These are phyloP conservation scores for Pythium dissimile DNA, from an alignment of 352 stramenopile genomes.

Conservation along the genomic window DNA sequence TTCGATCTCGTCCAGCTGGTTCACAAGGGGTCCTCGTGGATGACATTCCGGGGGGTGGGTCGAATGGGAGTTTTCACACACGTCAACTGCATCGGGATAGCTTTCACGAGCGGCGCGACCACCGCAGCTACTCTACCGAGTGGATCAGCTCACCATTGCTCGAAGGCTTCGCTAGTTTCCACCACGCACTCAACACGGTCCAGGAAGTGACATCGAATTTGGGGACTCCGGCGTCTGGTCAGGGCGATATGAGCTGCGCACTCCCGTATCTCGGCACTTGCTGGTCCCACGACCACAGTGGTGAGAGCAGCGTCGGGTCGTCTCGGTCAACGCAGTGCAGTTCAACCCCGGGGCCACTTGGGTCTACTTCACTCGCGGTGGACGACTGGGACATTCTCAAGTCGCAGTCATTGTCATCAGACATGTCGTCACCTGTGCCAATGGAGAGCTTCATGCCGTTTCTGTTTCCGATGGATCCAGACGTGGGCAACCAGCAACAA, in stretches of 20 bases:
- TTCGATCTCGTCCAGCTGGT: not conserved
- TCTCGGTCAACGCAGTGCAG: slow-evolving; percentile 9
- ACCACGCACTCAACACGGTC: slow-evolving; percentile 12
- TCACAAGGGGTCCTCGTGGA: not conserved
- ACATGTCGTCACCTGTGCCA: slow-evolving; percentile 7
- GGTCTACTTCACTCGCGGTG: slow-evolving; percentile 2
- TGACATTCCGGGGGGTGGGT: not conserved
- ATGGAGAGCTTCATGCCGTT: slow-evolving; percentile 24
- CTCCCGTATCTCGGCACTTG: slow-evolving; percentile 19
- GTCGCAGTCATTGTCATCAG: slow-evolving; percentile 10
- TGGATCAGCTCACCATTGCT: slow-evolving; percentile 24
- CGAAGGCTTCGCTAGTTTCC: slow-evolving; percentile 21
- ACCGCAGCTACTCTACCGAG: slow-evolving; percentile 13
- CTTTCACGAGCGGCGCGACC: slow-evolving; percentile 16
- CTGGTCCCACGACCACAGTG: slow-evolving; percentile 20
- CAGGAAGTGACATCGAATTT: slow-evolving; percentile 2
- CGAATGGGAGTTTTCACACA: not conserved
- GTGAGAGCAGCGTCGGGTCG: slow-evolving; percentile 4
- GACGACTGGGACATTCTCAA: slow-evolving; percentile 23
- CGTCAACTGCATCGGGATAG: slow-evolving; percentile 14
- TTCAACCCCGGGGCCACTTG: not conserved
- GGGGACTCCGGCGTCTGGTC: not conserved
- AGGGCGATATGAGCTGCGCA: slow-evolving; percentile 8
- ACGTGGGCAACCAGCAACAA: not conserved
- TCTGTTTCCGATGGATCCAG: slow-evolving; percentile 23